Evolutionary conservation across 2,329 filamentous ascomycete species (phyloP).

Genomic region (Neofusicoccum laricinum): DNA sequence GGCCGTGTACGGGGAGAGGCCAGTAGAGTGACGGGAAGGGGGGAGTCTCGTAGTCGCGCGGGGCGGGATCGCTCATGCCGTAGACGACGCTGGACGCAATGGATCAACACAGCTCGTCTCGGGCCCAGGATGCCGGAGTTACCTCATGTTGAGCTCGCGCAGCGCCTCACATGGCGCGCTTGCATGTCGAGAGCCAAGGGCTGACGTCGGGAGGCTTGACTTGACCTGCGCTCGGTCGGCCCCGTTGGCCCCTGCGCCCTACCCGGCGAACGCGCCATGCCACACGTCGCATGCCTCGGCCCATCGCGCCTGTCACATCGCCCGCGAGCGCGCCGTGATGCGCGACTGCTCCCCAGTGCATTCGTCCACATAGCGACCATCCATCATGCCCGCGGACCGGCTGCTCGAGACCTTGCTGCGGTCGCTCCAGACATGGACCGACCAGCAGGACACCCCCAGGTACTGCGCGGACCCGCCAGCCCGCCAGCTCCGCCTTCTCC

Average conservation of each 20-base stretch:
- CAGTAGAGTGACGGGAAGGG: constrained; percentile 80
- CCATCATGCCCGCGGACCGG: constrained; percentile 62
- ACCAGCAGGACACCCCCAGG: constrained; percentile 59
- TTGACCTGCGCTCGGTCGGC: neutral
- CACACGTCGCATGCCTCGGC: neutral
- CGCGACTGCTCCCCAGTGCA: neutral
- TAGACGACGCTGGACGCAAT: constrained; percentile 41
- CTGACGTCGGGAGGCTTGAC: neutral
- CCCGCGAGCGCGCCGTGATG: neutral
- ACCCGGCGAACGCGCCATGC: constrained; percentile 3
- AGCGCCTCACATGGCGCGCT: constrained; percentile 2
- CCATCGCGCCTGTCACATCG: neutral
- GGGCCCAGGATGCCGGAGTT: neutral
- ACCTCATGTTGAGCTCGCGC: constrained; percentile 29
- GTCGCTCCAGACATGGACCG: constrained; percentile 57
- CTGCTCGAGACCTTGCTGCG: constrained; percentile 66
- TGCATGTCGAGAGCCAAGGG: neutral
- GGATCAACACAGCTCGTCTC: neutral
- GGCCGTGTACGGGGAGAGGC: constrained; percentile 58
- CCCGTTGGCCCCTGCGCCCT: constrained; percentile 2
- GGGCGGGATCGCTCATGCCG: constrained; percentile 43
- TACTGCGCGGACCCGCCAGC: constrained; percentile 29
- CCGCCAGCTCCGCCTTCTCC: neutral
- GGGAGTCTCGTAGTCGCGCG: constrained; percentile 64
- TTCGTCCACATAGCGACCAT: neutral